These are phyloP conservation scores for Globisporangium yorkense DNA, from an alignment of 352 stramenopile genomes.

Conservation along the genomic window DNA sequence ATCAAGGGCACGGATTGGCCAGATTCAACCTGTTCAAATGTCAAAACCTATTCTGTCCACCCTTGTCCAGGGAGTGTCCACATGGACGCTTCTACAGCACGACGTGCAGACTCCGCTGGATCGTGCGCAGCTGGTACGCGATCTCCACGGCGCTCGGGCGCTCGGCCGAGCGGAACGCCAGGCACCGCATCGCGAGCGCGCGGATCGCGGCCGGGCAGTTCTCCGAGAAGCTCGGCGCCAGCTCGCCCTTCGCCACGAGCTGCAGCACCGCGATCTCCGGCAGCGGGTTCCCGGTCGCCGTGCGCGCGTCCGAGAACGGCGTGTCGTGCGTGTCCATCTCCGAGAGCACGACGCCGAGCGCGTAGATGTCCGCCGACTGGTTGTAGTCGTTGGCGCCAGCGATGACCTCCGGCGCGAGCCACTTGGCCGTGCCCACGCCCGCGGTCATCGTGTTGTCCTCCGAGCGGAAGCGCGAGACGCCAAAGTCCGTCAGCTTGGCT, in stretches of 20 bases:
- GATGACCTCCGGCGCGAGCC: slow-evolving; percentile 54
- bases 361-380: slow-evolving; percentile 28
- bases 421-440: slow-evolving; percentile 26
- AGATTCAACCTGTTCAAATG: too few species aligned
- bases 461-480: slow-evolving; percentile 20
- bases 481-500: slow-evolving; percentile 38
- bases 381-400: slow-evolving; percentile 39
- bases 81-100: background rate
- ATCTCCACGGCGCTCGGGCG: slow-evolving; percentile 41
- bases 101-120: slow-evolving; percentile 17
- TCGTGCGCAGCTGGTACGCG: slow-evolving; percentile 34
- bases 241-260: slow-evolving; percentile 34
- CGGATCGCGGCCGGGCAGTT: slow-evolving; percentile 31
- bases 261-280: slow-evolving; percentile 40
- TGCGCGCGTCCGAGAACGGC: slow-evolving; percentile 34
- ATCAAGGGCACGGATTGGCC: too few species aligned
- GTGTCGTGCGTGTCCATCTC: slow-evolving; percentile 66
- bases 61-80: too few species aligned
- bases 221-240: slow-evolving; percentile 29
- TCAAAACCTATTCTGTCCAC: too few species aligned
- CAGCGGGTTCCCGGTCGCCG: slow-evolving; percentile 20
- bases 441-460: too few species aligned
- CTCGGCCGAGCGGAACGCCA: slow-evolving; percentile 20
- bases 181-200: slow-evolving; percentile 31
- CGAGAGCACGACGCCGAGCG: slow-evolving; percentile 75